phyloP scores from a whole-genome alignment of 345 rosid species.

The Brassica carinata region DNA sequence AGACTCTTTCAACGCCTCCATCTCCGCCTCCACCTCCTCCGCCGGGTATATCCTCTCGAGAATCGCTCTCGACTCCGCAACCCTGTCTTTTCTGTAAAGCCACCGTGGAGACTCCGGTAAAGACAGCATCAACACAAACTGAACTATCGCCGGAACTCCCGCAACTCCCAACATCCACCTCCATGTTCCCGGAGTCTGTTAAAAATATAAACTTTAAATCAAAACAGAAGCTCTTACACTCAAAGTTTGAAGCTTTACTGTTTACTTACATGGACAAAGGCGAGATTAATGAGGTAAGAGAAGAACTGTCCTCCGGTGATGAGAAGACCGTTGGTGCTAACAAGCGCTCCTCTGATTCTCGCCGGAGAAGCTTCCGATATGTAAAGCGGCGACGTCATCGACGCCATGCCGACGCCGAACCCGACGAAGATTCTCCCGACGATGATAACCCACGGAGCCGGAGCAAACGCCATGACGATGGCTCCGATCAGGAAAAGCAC shows the following conservation, averaged over 20 bases:
- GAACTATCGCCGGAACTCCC: slow-evolving; percentile 62
- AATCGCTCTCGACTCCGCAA: slow-evolving; percentile 62
- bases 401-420: slow-evolving; percentile 93
- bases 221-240: too few species aligned
- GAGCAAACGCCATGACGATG: slow-evolving; percentile 69
- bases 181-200: slow-evolving; percentile 75
- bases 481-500: slow-evolving; percentile 71
- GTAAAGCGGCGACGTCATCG: slow-evolving; percentile 93
- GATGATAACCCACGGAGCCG: slow-evolving; percentile 69
- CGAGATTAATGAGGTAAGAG: slow-evolving; percentile 81
- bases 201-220: too few species aligned
- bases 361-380: slow-evolving; percentile 97
- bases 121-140: slow-evolving; percentile 62
- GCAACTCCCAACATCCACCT: slow-evolving; percentile 96
- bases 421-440: slow-evolving; percentile 81
- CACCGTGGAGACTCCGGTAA: slow-evolving; percentile 93
- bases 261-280: slow-evolving; percentile 60
- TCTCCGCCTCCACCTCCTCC: slow-evolving; percentile 64
- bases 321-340: slow-evolving; percentile 75
- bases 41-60: slow-evolving; percentile 64
- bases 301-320: slow-evolving; percentile 88
- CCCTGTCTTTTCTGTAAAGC: slow-evolving; percentile 60
- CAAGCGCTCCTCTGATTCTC: slow-evolving; percentile 89
- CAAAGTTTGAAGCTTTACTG: slow-evolving; percentile 1
- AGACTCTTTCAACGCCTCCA: slow-evolving; percentile 50